Percentiles rank a stretch among this genome's conserved stretches.
phyloP scores from a whole-genome alignment of 331 rosid species.

The Cydonia oblonga region DNA sequence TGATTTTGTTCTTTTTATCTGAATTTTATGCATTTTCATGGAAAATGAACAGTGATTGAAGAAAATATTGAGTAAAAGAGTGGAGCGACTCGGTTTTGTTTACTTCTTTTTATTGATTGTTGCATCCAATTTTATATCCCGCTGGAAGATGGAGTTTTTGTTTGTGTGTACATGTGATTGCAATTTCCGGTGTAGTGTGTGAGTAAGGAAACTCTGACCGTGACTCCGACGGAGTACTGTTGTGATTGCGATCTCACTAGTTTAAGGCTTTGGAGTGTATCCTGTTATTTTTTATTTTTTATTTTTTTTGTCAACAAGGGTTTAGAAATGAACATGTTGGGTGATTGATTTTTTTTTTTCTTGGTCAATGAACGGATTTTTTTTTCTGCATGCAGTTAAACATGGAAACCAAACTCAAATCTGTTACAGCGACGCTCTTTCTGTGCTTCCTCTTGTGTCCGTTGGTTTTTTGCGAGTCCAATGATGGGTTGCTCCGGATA shows the following conservation, averaged over 20 bases:
- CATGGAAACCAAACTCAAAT: slow-evolving; percentile 29
- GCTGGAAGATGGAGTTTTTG: background rate
- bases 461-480: slow-evolving; percentile 32
- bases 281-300: too few species aligned
- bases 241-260: background rate
- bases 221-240: background rate
- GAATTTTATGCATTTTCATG: background rate
- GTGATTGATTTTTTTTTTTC: background rate
- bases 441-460: slow-evolving; percentile 35
- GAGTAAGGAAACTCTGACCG: background rate
- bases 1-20: too few species aligned
- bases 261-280: background rate
- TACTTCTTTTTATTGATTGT: background rate
- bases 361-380: background rate
- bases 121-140: background rate
- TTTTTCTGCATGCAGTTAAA: slow-evolving; percentile 13
- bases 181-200: background rate
- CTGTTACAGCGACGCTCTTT: slow-evolving; percentile 18
- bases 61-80: background rate
- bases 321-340: background rate
- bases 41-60: background rate
- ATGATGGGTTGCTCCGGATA: slow-evolving; percentile 36
- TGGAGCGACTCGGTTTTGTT: background rate
- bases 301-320: too few species aligned
- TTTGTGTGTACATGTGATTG: background rate